phyloP scores from a whole-genome alignment of 345 rosid genomes.

The Arabis alpina region DNA sequence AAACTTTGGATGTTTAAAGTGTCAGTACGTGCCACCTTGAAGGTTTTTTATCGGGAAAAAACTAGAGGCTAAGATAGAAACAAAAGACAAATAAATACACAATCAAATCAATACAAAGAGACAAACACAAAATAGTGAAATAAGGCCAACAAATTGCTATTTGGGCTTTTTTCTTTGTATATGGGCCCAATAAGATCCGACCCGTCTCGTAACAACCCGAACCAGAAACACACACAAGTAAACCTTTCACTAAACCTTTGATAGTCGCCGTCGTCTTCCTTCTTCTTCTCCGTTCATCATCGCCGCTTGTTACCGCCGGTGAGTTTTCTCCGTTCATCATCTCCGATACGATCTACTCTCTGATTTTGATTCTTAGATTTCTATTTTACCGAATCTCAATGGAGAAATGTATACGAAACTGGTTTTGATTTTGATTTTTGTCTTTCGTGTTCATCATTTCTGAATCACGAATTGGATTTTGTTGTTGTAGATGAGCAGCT shows the following conservation, averaged over 20 bases:
- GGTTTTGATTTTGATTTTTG: neutral
- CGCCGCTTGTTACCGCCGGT: constrained; percentile 33
- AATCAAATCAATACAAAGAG: no score
- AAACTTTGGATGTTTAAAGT: no score
- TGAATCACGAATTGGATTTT: neutral
- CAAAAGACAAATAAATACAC: no score
- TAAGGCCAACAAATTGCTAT: neutral
- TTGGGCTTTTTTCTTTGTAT: neutral
- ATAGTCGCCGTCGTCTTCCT: constrained; percentile 19
- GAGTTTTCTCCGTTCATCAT: constrained; percentile 18
- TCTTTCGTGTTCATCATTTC: neutral
- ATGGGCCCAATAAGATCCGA: constrained; percentile 32
- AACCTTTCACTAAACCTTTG: constrained; percentile 9
- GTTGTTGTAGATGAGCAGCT: constrained; percentile 36
- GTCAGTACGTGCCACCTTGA: no score
- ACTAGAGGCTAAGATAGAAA: no score
- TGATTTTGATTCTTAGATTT: neutral
- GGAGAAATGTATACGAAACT: neutral
- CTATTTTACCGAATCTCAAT: neutral
- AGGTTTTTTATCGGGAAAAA: no score
- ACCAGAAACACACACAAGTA: constrained; percentile 10
- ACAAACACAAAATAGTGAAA: no score
- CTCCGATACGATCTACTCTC: constrained; percentile 11
- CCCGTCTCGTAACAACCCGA: constrained; percentile 14
- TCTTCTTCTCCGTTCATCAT: constrained; percentile 17